Conservation (phyloP, 495 filamentous ascomycete genomes). For the Aspergillus biplanus region DNA sequence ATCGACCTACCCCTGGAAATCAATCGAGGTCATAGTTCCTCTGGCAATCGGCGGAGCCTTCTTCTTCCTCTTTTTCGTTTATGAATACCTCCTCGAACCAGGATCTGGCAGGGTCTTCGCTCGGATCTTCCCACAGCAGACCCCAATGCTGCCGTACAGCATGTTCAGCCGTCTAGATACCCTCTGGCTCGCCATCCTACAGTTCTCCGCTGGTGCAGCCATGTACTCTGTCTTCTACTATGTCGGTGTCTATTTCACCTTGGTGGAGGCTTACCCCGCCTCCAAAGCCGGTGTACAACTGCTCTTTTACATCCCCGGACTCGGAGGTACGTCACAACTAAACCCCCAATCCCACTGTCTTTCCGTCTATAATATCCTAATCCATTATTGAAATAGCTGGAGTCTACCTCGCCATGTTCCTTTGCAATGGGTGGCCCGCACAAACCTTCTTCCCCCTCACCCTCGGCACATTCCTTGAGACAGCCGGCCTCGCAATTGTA, state of each 20-base stretch:
- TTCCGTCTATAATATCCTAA: background rate
- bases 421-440: constrained; percentile 58
- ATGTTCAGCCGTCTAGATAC: constrained; percentile 55
- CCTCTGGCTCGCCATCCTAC: constrained; percentile 54
- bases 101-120: constrained; percentile 37
- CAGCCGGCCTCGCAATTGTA: constrained; percentile 51
- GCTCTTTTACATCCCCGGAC: constrained; percentile 51
- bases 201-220: constrained; percentile 56
- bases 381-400: constrained; percentile 37
- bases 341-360: background rate
- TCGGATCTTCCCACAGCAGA: constrained; percentile 47
- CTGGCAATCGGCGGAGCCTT: constrained; percentile 53
- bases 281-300: constrained; percentile 54
- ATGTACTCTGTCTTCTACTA: constrained; percentile 61
- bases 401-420: constrained; percentile 55
- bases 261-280: constrained; percentile 51
- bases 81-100: constrained; percentile 59
- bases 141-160: constrained; percentile 60
- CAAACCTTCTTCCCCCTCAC: constrained; percentile 58
- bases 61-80: constrained; percentile 50
- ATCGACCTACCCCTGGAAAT: constrained; percentile 56
- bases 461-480: constrained; percentile 50
- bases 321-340: constrained; percentile 33
- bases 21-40: constrained; percentile 54
- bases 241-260: constrained; percentile 60